Conservation (phyloP, 2,329 filamentous ascomycete species). For the Daldinia sp. region DNA sequence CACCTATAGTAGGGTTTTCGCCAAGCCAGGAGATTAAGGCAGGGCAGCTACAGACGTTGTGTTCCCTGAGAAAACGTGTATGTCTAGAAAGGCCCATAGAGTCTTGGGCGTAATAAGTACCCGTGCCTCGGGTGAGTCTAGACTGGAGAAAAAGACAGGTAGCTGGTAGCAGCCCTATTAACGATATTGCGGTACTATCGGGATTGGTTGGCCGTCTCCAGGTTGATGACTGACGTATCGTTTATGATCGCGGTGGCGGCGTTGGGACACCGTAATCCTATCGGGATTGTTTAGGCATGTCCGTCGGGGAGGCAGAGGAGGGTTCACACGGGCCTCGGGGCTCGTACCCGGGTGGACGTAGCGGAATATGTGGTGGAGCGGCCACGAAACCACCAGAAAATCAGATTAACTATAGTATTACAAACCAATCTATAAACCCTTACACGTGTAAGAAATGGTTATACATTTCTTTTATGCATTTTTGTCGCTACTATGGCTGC, state of each 20-base stretch:
- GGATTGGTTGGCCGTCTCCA: constrained; percentile 32
- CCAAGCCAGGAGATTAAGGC: not conserved
- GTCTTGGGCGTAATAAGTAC: constrained; percentile 33
- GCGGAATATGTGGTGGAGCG: constrained; percentile 41
- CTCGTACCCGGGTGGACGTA: constrained; percentile 42
- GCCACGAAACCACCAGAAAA: constrained; percentile 17
- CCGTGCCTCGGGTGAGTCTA: constrained; percentile 35
- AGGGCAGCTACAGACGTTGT: constrained; percentile 38
- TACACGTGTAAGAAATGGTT: constrained; percentile 3
- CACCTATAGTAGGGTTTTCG: not conserved
- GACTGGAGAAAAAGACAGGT: constrained; percentile 31
- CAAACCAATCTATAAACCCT: not conserved
- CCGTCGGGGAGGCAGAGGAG: constrained; percentile 13
- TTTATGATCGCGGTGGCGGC: not conserved
- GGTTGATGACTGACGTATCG: constrained; percentile 2
- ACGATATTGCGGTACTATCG: constrained; percentile 37
- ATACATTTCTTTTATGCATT: constrained; percentile 9
- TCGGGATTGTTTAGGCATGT: constrained; percentile 13
- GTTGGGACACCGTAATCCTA: not conserved
- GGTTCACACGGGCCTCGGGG: constrained; percentile 9
- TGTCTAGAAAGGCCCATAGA: constrained; percentile 38
- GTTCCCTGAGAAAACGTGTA: constrained; percentile 26
- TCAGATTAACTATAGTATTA: not conserved
- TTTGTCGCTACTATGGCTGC: not conserved
- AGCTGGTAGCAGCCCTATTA: constrained; percentile 33